Base-by-base conservation (phyloP, 176 grass and related monocot genomes). In the Carex kokanica region DNA sequence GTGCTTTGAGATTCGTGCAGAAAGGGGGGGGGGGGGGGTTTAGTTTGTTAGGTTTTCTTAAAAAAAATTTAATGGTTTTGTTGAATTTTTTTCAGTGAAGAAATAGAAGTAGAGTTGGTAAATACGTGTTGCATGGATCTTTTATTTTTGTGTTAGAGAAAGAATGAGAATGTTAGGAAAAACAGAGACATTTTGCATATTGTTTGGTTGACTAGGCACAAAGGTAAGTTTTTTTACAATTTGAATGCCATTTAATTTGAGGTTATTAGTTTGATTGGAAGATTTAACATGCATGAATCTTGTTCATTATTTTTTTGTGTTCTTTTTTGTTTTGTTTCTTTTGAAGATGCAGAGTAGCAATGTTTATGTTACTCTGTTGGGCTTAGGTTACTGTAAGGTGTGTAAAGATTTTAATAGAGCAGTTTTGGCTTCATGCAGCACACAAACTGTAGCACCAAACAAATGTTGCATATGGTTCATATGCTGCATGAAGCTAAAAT, bases 91-190 rank as follows among this genome's bases (percentile, higher is more conserved):
- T 25, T 25, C 10, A 54, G 45, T 77, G 4, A 77, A 29, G 73
- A 31, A 77, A 77, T 55, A 77, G 73, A 53, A 14, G 49, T 31
- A 54, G 54, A 77, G 49, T 77, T 53, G 15, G 49, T 77, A 77
- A 77, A 77, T 77, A 77, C 55, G 73, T 54, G 73, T 55, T 77
- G 21, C 29, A 16, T 75, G 45, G 23, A 32, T 74, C 43, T 25
- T 25, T 23, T 38, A 38, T 73, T 27, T 29, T 29, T 74, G 20
- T 27, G 43, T 74, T 74, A 74, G 45, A 52, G 71, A 74, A 24
- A 74, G 45, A 74, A 74, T 74, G 71, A 53, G 2, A 52, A 53
- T 78, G 73, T 78, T 78, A 78, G 73, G 15, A 54, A 56, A 78
- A 78, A 55, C 49, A 78, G 51, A 78, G 52, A 54, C 72, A 75